phyloP scores from a whole-genome alignment of 805 yeast species.

The Lipomyces kockii region DNA sequence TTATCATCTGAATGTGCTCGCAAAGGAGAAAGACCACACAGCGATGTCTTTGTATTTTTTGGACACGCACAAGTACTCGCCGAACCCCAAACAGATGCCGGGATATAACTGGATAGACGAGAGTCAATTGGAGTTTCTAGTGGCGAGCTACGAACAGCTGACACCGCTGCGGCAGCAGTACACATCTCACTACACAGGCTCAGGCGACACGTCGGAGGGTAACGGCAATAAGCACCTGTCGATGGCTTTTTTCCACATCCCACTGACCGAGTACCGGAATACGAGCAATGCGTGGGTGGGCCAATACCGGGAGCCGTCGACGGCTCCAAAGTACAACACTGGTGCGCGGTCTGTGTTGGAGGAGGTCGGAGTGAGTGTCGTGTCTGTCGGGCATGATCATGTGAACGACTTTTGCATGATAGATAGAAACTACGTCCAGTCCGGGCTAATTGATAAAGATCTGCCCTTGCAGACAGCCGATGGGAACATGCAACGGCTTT shows the following conservation, averaged over 20 bases:
- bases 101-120: conserved; percentile 89
- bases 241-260: conserved; percentile 95
- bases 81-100: conserved; percentile 53
- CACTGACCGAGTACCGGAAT: conserved; percentile 80
- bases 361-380: conserved; percentile 71
- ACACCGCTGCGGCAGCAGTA: conserved; percentile 39
- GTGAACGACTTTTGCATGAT: conserved; percentile 86
- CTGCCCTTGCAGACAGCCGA: neutral
- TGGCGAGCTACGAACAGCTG: conserved; percentile 45
- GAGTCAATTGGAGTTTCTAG: conserved; percentile 65
- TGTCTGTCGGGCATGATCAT: conserved; percentile 93
- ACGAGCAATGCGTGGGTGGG: conserved; percentile 59
- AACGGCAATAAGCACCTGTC: conserved; percentile 54
- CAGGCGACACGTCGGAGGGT: conserved; percentile 29
- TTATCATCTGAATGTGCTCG: conserved; percentile 61
- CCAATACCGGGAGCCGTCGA: conserved; percentile 66
- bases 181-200: conserved; percentile 43
- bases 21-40: conserved; percentile 47
- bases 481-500: neutral
- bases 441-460: conserved; percentile 41
- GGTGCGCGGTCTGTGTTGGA: conserved; percentile 65
- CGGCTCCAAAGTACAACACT: conserved; percentile 75
- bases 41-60: conserved; percentile 71
- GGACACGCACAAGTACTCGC: conserved; percentile 82
- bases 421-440: conserved; percentile 48